Conservation (phyloP, 208 protist genomes). For the Trypanosoma lewisi region DNA sequence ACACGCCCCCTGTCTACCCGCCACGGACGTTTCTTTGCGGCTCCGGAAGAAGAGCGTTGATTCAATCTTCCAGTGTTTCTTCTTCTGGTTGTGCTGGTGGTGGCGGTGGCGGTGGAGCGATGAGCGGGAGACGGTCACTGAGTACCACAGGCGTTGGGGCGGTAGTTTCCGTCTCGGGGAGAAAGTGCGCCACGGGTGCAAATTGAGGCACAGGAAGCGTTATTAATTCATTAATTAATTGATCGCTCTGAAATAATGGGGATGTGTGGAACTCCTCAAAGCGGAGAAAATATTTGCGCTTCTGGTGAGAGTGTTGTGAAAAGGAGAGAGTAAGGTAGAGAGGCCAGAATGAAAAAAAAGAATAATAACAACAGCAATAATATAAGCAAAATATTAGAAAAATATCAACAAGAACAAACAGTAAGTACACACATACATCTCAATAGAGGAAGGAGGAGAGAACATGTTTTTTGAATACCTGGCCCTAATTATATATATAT, state of each 20-base stretch:
- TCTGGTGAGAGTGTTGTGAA: neutral
- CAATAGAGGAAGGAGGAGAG: too few relatives aligned
- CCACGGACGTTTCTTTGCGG: slow-evolving; percentile 58
- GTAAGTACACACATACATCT: too few relatives aligned
- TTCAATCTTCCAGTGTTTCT: neutral
- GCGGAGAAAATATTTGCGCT: too few relatives aligned
- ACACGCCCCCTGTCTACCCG: slow-evolving; percentile 54
- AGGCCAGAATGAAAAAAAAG: neutral
- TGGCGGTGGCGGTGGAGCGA: neutral
- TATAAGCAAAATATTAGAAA: neutral
- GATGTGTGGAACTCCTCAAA: too few relatives aligned
- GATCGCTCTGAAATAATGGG: too few relatives aligned
- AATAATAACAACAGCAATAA: neutral
- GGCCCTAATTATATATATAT: too few relatives aligned
- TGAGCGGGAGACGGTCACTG: neutral
- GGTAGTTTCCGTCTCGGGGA: neutral
- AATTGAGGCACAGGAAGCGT: neutral
- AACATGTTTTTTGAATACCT: too few relatives aligned
- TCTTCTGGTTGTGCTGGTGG: neutral
- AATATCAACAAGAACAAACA: neutral
- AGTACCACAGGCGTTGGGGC: neutral
- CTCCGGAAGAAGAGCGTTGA: slow-evolving; percentile 3
- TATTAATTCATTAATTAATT: neutral
- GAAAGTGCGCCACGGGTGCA: neutral
- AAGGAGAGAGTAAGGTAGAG: neutral